Evolutionary conservation across 2,329 filamentous ascomycete genomes (phyloP).

Genomic region (Dactylellina drechsleri): DNA sequence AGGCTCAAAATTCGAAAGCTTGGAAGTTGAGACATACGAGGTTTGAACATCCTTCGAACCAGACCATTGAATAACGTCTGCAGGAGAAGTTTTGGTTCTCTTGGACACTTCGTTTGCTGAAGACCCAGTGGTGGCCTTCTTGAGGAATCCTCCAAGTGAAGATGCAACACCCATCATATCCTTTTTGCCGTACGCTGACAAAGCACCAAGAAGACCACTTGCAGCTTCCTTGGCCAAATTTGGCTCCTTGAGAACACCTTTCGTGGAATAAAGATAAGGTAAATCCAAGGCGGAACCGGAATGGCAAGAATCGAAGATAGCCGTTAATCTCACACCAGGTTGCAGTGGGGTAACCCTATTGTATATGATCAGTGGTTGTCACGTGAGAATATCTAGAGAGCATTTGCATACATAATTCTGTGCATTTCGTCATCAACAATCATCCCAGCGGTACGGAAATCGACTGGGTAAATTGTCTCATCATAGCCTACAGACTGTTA

Average conservation of each 20-base stretch:
- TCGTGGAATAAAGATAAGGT: constrained; percentile 82
- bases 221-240: constrained; percentile 83
- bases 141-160: constrained; percentile 83
- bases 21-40: constrained; percentile 69
- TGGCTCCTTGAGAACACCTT: constrained; percentile 80
- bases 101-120: constrained; percentile 81
- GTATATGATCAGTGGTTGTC: background rate
- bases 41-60: constrained; percentile 97
- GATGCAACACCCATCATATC: constrained; percentile 84
- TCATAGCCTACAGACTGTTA: constrained; percentile 66
- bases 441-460: constrained; percentile 75
- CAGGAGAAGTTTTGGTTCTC: constrained; percentile 89
- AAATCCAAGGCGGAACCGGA: constrained; percentile 80
- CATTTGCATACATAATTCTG: constrained; percentile 67
- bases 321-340: constrained; percentile 83
- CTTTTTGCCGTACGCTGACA: constrained; percentile 82
- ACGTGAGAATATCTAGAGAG: background rate
- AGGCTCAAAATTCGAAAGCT: background rate
- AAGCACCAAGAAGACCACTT: constrained; percentile 73
- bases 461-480: constrained; percentile 81
- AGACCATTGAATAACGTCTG: constrained; percentile 98
- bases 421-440: constrained; percentile 85
- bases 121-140: constrained; percentile 83
- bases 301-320: constrained; percentile 84
- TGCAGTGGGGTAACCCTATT: constrained; percentile 74